phyloP scores from a whole-genome alignment of 768 basidiomycete species.

The Suillus discolor region DNA sequence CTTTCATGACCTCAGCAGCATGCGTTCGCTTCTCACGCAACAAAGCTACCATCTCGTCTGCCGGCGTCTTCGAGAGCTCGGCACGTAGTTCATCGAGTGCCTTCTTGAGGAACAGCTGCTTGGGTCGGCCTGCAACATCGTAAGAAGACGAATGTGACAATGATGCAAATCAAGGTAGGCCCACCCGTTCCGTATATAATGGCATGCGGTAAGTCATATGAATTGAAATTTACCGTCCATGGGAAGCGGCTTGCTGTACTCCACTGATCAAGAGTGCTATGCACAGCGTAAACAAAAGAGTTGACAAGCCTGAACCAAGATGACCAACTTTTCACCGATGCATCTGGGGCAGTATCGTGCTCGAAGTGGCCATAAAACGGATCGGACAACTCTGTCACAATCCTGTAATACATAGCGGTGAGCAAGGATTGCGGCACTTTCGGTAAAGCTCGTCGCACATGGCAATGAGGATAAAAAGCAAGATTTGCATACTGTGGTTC shows the following conservation, averaged over 20 bases:
- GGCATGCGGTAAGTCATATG: neutral
- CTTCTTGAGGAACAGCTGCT: neutral
- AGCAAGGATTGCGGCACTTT: neutral
- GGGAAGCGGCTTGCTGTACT: neutral
- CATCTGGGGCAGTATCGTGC: slow-evolving; percentile 3
- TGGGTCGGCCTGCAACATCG: neutral
- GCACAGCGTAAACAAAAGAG: neutral
- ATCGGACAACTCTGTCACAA: slow-evolving; percentile 5
- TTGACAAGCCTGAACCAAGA: neutral
- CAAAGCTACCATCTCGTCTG: neutral
- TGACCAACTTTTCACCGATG: neutral
- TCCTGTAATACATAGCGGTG: neutral
- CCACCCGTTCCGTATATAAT: neutral
- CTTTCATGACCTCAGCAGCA: neutral
- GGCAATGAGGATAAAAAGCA: slow-evolving; percentile 31
- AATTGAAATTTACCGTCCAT: neutral
- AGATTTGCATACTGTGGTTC: slow-evolving; percentile 49
- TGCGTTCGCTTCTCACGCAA: neutral
- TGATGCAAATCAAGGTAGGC: neutral
- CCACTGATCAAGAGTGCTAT: neutral
- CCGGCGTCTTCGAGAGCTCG: neutral
- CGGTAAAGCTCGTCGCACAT: neutral
- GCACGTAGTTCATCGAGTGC: neutral
- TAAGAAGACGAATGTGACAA: neutral
- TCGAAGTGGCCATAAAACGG: slow-evolving; percentile 4